Base-by-base conservation (phyloP, 441 rosid species). In the Macaranga tanarius region DNA sequence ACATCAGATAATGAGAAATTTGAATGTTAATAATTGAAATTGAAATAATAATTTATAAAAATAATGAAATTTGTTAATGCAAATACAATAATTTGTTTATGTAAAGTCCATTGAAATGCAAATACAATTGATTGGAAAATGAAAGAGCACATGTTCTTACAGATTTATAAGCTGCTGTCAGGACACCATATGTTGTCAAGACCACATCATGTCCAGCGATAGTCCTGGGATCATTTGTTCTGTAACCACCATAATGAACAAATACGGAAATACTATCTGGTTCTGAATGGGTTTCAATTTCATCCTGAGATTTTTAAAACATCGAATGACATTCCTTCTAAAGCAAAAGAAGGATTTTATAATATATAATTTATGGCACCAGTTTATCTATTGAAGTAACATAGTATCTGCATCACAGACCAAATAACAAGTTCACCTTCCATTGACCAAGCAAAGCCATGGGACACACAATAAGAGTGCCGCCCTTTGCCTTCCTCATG, bases 381-480 rank as follows among this genome's bases (percentile, higher is more conserved):
- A n/a, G n/a, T n/a, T n/a, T n/a, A n/a, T n/a, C n/a, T n/a, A n/a
- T n/a, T n/a, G n/a, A n/a, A n/a, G n/a, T n/a, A n/a, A n/a, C n/a
- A n/a, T n/a, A n/a, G n/a, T n/a, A n/a, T n/a, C n/a, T n/a, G n/a
- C 8, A 12, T 11, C 48, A 15, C 10, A n/a, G n/a, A 10, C 38
- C 15, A 10, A 59, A 59, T 44, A 47, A 69, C 26, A 45, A 54
- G 69, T 47, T 76, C 74, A 87, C 92, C 88, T 90, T 90, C 96
- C 93, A 86, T 71, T 90, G 90, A 75, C 93, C 72, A 62, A 90
- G 76, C 77, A 89, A 81, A 51, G 93, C 88, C 93, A 90, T 89
- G 58, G 92, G 96, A 76, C 92, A 89, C 73, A 90, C 67, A 77
- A 90, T 86, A 70, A 90, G 96, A 78, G 91, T 85, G 73, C 90